phyloP scores from a whole-genome alignment of 2,329 filamentous ascomycete species.

The Exophiala oligosperma region DNA sequence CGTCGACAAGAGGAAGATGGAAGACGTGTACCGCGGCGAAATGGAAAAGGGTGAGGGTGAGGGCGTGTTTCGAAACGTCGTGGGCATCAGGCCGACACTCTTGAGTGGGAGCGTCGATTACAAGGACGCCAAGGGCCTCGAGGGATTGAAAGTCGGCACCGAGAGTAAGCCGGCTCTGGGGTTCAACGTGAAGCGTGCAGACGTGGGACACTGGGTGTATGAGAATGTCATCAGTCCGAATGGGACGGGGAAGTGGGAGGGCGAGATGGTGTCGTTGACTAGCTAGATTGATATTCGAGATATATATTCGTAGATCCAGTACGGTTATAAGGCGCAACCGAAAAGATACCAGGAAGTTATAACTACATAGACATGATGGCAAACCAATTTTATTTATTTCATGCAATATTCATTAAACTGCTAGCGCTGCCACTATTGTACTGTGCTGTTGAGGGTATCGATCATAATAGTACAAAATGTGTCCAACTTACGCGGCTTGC shows the following conservation, averaged over 20 bases:
- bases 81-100: slow-evolving; percentile 37
- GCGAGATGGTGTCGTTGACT: slow-evolving; percentile 30
- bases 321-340: not conserved
- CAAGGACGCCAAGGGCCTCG: slow-evolving; percentile 28
- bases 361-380: not conserved
- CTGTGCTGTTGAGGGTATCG: slow-evolving; percentile 1
- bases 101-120: slow-evolving; percentile 29
- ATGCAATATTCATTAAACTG: slow-evolving; percentile 1
- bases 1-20: slow-evolving; percentile 40
- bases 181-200: slow-evolving; percentile 37
- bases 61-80: slow-evolving; percentile 26
- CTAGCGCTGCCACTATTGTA: not conserved
- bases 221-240: slow-evolving; percentile 29
- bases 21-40: slow-evolving; percentile 34
- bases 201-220: slow-evolving; percentile 39
- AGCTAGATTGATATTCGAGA: slow-evolving; percentile 3
- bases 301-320: not conserved
- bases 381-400: not conserved
- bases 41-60: slow-evolving; percentile 33
- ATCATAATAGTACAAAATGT: not conserved
- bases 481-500: not conserved
- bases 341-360: not conserved
- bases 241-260: slow-evolving; percentile 21
- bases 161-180: slow-evolving; percentile 33
- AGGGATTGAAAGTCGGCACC: slow-evolving; percentile 33